phyloP scores from a whole-genome alignment of 176 grass and related monocot species.

The Carex myosuroides region DNA sequence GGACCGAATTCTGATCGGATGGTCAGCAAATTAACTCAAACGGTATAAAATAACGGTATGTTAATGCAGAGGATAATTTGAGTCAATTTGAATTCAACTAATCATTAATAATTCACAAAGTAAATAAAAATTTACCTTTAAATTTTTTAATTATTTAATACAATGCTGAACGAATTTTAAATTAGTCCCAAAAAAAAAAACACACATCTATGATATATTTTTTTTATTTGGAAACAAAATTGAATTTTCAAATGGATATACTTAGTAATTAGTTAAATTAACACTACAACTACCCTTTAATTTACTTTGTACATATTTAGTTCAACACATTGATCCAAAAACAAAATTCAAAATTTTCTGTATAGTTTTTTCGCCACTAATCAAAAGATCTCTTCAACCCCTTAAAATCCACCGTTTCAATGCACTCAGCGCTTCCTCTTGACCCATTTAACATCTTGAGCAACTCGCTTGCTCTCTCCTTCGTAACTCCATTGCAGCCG shows the following conservation, averaged over 20 bases:
- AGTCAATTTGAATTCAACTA: neutral
- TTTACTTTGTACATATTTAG: neutral
- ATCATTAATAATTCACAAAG: neutral
- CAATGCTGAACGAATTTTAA: neutral
- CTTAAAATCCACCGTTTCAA: slow-evolving; percentile 76
- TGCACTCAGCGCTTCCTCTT: slow-evolving; percentile 54
- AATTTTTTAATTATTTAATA: neutral
- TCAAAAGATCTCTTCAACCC: slow-evolving; percentile 61
- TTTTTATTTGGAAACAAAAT: too few species aligned
- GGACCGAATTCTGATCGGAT: too few species aligned
- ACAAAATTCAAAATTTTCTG: neutral
- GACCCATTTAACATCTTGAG: slow-evolving; percentile 62
- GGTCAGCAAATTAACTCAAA: too few species aligned
- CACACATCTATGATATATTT: too few species aligned
- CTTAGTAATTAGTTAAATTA: neutral
- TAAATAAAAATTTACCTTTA: neutral
- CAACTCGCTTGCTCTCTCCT: slow-evolving; percentile 73
- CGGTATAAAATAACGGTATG: too few species aligned
- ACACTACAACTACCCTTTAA: neutral
- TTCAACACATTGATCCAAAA: neutral
- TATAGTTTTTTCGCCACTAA: neutral
- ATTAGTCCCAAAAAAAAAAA: neutral
- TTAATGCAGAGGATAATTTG: neutral
- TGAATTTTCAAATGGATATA: neutral
- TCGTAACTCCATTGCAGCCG: slow-evolving; percentile 62